Evolutionary conservation across 2,329 filamentous ascomycete species (phyloP).

Genomic region (Mariannaea sp.): DNA sequence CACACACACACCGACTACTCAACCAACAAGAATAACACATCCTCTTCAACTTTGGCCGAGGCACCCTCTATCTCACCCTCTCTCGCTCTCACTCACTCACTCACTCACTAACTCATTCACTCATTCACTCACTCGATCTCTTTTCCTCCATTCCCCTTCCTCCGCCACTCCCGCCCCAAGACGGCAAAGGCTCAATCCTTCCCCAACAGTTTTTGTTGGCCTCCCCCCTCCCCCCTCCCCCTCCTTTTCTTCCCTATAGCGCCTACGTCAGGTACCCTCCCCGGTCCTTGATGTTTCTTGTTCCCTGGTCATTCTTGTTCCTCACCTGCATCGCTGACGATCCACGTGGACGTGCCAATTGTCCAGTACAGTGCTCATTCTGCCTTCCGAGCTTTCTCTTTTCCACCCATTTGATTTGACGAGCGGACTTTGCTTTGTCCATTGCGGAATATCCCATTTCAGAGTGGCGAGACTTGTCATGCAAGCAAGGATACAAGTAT

Average conservation of each 20-base stretch:
- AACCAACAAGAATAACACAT: neutral
- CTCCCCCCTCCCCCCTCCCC: neutral
- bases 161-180: too few relatives aligned
- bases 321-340: constrained; percentile 25
- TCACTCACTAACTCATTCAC: too few relatives aligned
- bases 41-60: neutral
- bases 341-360: constrained; percentile 25
- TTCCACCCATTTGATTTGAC: too few relatives aligned
- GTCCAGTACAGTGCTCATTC: too few relatives aligned
- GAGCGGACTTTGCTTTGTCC: too few relatives aligned
- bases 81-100: too few relatives aligned
- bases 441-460: constrained; percentile 8
- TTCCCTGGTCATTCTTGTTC: too few relatives aligned
- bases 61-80: too few relatives aligned
- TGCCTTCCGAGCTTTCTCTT: too few relatives aligned
- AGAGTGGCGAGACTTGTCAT: neutral
- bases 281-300: too few relatives aligned
- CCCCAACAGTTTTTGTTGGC: constrained; percentile 13
- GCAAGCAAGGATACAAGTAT: neutral
- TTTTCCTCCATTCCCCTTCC: neutral
- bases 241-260: neutral
- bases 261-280: too few relatives aligned
- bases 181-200: neutral
- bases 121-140: neutral
- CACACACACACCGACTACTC: too few relatives aligned